Conservation (phyloP, 495 filamentous ascomycete species). For the Penicillium bovifimosum region DNA sequence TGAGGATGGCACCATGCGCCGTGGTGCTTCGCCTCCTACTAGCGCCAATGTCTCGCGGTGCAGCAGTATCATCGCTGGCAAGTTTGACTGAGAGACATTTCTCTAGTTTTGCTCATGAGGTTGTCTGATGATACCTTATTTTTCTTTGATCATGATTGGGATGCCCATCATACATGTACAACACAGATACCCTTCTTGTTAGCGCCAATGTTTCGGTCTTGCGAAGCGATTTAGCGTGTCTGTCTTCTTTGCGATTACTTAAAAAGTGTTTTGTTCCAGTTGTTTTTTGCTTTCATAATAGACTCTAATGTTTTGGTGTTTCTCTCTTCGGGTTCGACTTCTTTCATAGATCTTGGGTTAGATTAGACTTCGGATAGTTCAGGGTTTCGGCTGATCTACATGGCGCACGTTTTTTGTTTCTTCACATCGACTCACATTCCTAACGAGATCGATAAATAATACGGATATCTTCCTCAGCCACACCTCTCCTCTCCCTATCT, state of each 20-base stretch:
- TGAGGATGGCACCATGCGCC: slow-evolving; percentile 37
- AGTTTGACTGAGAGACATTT: slow-evolving; percentile 21
- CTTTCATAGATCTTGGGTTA: slow-evolving; percentile 7
- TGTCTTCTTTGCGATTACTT: slow-evolving; percentile 1
- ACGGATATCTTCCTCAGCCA: background rate
- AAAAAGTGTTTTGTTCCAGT: slow-evolving; percentile 16
- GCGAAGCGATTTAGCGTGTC: slow-evolving; percentile 23
- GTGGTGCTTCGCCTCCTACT: slow-evolving; percentile 31
- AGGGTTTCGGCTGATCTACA: slow-evolving; percentile 11
- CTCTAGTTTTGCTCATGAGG: background rate
- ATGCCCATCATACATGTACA: background rate
- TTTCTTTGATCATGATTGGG: background rate
- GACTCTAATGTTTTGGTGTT: background rate
- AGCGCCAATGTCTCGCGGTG: slow-evolving; percentile 39
- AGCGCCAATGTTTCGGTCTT: slow-evolving; percentile 8
- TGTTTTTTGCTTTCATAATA: background rate
- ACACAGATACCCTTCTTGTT: slow-evolving; percentile 5
- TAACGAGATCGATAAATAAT: slow-evolving; percentile 1
- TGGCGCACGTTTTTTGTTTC: slow-evolving; percentile 7
- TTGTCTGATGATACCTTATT: background rate
- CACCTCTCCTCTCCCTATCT: background rate
- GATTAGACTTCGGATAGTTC: slow-evolving; percentile 14
- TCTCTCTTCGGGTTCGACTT: background rate
- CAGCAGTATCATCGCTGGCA: slow-evolving; percentile 35
- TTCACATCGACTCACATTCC: background rate